Evolutionary conservation across 305 asterid genomes (phyloP), one percentile per base, ranked within the genome.

Genomic region (Ilex paraguariensis): DNA sequence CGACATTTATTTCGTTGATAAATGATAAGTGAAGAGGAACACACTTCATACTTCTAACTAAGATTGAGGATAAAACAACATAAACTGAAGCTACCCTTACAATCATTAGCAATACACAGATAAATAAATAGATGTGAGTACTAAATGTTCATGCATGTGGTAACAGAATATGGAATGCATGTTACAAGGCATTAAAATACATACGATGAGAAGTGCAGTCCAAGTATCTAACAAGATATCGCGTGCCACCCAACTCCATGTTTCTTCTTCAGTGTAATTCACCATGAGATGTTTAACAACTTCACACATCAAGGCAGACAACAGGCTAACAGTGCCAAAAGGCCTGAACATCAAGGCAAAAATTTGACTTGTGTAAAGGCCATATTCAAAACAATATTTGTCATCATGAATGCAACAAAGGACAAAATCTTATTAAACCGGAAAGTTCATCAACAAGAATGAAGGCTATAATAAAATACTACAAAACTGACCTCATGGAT

Each of bases 221-320:
- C 99, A 93, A 46, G 95, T 76, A 70, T 93, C 99, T 63, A 93
- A 68, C 79, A 93, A 84, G 66, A 93, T 83, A 81, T 93, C 97
- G 13, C 99, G 99, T 66, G 97, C 97, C 46, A 84, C 90, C 96
- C 96, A 87, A 82, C 99, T 93, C 99, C 99, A 93, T 7, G 86
- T 75, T 83, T 90, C 99, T 74, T 93, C 96, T 46, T 87, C 97
- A 40, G 85, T 64, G 75, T 33, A 74, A 59, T 80, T 93, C 61
- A 62, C 82, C 87, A 68, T 78, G 59, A 84, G 83, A 73, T 90
- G 88, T 77, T 84, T 90, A 63, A 82, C 70, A 70, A 84, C 92
- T 84, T 93, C 96, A 66, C 86, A 76, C 95, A 84, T 93, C 75
- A 93, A 70, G 66, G 86, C 79, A 51, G 89, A 86, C 70, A 90